Evolutionary conservation across 2,329 filamentous ascomycete species (phyloP).

Genomic region (Diplodia scrobiculata): DNA sequence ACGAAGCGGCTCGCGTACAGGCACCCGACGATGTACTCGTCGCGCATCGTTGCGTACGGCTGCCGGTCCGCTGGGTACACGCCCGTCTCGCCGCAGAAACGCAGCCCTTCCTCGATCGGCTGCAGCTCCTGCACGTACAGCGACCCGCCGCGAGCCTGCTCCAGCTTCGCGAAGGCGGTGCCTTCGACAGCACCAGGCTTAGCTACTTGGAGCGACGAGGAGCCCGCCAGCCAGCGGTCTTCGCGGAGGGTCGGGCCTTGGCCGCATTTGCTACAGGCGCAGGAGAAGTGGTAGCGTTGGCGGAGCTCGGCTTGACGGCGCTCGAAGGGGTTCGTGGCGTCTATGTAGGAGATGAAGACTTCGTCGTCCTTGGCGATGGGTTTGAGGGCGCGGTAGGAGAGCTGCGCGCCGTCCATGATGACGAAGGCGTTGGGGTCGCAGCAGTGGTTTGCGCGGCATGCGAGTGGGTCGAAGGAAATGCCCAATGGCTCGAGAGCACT

Average conservation of each 20-base stretch:
- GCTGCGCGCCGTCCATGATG: conserved; percentile 57
- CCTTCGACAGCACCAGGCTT: conserved; percentile 12
- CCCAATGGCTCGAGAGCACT: conserved; percentile 61
- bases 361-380: conserved; percentile 59
- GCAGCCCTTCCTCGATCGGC: conserved; percentile 41
- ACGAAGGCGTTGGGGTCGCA: conserved; percentile 63
- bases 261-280: conserved; percentile 57
- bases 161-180: conserved; percentile 35
- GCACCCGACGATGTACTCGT: conserved; percentile 56
- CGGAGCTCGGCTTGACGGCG: conserved; percentile 57
- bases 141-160: conserved; percentile 17
- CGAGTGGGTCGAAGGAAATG: conserved; percentile 59
- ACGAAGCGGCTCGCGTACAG: conserved; percentile 48
- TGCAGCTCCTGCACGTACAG: conserved; percentile 23
- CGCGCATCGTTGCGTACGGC: conserved; percentile 57
- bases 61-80: conserved; percentile 56
- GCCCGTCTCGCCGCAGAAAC: conserved; percentile 44
- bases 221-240: conserved; percentile 44
- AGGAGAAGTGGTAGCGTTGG: conserved; percentile 61
- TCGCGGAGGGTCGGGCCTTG: conserved; percentile 42
- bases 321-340: conserved; percentile 55
- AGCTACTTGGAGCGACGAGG: not conserved
- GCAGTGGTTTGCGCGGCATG: conserved; percentile 62
- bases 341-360: conserved; percentile 64
- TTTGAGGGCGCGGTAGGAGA: conserved; percentile 56